Evolutionary conservation across 257 asterid genomes (phyloP), one percentile per base, ranked within the genome.

Genomic region (Cordia subcordata): DNA sequence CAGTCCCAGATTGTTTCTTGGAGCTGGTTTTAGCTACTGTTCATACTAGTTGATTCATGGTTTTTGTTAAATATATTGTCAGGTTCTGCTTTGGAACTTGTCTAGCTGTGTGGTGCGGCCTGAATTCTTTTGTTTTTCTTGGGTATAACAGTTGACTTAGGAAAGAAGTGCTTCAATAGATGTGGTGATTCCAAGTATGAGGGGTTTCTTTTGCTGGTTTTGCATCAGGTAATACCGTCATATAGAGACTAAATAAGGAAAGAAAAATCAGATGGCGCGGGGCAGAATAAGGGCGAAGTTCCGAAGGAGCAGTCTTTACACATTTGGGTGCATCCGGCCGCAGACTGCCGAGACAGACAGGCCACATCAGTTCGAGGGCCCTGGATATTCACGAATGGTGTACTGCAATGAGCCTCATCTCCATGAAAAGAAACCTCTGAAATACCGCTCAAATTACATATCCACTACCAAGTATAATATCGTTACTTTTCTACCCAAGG

Each of bases 381-480:
- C 94, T 50, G 98, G 98, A 62, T 91, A 65, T 77, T 92, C 96
- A 4, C 78, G 98, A 64, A 68, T 84, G 37, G 90, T 92, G 44
- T 66, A 76, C 57, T 92, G 98, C 77, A 92, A 92, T 80, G 85
- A 82, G 65, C 95, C 98, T 27, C 53, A 72, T 40, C 69, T 79
- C 64, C 98, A 92, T 62, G 81, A 77, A 44, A 72, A 70, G 61
- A 84, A 86, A 61, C 94, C 95, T 42, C 78, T 81, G 38, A 84
- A 72, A 49, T 92, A 92, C 73, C 79, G 90, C 76, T 39, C 74
- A 8, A 92, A 92, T 68, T 79, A 85, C 45, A 88, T 86, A 70
- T 80, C 98, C 13, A 92, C 98, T 47, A 88, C 98, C 1, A 92
- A 92, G 77, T 92, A 92, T 74, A 92, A 92, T 67, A 58, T 92